Percentiles rank a stretch among this genome's conserved stretches.
phyloP scores from a whole-genome alignment of 2,329 filamentous ascomycete genomes.

The Phaeoacremonium minimum region DNA sequence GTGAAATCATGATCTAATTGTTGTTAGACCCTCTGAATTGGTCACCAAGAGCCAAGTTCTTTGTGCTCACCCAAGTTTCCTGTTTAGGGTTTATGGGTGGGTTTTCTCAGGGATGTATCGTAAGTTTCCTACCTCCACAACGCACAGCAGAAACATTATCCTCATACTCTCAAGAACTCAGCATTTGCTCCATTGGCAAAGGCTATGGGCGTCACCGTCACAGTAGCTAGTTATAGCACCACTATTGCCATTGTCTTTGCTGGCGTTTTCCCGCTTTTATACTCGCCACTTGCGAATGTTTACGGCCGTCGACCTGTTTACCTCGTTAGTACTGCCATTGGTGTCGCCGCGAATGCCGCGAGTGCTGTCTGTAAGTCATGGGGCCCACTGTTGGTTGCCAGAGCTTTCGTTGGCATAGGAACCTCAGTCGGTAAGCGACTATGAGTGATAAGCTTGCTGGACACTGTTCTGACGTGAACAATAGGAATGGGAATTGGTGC shows the following conservation, averaged over 20 bases:
- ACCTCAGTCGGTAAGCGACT: conserved; percentile 1
- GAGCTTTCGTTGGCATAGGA: conserved; percentile 1
- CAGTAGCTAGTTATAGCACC: not conserved
- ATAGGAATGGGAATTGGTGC: conserved; percentile 1
- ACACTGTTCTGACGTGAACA: no score
- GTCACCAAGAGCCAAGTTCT: not conserved
- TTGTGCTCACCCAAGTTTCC: no score
- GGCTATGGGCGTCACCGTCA: not conserved
- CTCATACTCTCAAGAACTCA: not conserved
- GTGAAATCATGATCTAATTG: not conserved
- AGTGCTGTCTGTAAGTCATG: not conserved
- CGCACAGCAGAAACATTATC: not conserved
- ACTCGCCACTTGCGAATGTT: conserved; percentile 1
- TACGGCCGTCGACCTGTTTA: conserved; percentile 2
- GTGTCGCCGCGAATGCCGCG: not conserved
- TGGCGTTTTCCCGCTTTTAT: conserved; percentile 1
- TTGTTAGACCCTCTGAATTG: conserved; percentile 1
- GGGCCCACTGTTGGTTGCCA: not conserved
- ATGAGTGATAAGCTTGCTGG: no score
- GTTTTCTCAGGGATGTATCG: no score
- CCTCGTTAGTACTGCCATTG: not conserved
- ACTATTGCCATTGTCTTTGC: conserved; percentile 1
- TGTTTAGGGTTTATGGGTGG: no score
- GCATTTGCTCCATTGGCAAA: conserved; percentile 1
- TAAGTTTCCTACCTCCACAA: conserved; percentile 1